Conservation (phyloP, 768 basidiomycete genomes). For the Podaxis sp. region DNA sequence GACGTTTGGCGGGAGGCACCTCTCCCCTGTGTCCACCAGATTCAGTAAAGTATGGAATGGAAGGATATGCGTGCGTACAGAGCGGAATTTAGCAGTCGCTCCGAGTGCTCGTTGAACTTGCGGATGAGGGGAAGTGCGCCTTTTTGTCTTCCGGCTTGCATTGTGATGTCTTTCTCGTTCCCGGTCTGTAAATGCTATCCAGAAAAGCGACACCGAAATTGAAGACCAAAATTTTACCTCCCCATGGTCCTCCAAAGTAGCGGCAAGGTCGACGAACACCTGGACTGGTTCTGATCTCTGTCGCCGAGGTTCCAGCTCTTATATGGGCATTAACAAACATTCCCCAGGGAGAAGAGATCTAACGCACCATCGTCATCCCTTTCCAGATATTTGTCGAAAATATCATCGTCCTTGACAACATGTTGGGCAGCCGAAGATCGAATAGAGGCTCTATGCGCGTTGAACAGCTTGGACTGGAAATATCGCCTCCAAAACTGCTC, state of each 20-base stretch:
- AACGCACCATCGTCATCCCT: constrained; percentile 86
- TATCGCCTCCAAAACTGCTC: constrained; percentile 96
- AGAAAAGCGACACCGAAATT: background rate
- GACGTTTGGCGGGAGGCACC: constrained; percentile 53
- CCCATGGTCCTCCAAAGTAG: constrained; percentile 87
- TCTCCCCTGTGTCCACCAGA: constrained; percentile 42
- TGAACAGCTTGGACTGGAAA: constrained; percentile 94
- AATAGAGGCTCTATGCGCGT: constrained; percentile 90
- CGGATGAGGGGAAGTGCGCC: constrained; percentile 89
- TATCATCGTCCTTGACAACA: constrained; percentile 84
- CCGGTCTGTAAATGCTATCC: constrained; percentile 56
- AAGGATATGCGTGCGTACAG: constrained; percentile 37
- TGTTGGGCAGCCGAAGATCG: constrained; percentile 81
- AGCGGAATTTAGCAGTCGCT: constrained; percentile 77
- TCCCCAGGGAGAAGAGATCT: background rate
- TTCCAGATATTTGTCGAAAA: constrained; percentile 96
- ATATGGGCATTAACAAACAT: background rate
- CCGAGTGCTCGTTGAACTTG: constrained; percentile 97
- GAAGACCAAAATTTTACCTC: constrained; percentile 46
- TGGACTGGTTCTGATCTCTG: constrained; percentile 64
- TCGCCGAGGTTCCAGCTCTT: constrained; percentile 77
- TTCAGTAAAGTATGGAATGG: constrained; percentile 2
- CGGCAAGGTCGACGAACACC: constrained; percentile 78
- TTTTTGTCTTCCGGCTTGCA: constrained; percentile 90
- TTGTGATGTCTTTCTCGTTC: constrained; percentile 87